A percentile compares a stretch with the other conserved stretches of the same genome.
phyloP scores from a whole-genome alignment of 2,329 filamentous ascomycete genomes.

The Hypoxylon sp. region DNA sequence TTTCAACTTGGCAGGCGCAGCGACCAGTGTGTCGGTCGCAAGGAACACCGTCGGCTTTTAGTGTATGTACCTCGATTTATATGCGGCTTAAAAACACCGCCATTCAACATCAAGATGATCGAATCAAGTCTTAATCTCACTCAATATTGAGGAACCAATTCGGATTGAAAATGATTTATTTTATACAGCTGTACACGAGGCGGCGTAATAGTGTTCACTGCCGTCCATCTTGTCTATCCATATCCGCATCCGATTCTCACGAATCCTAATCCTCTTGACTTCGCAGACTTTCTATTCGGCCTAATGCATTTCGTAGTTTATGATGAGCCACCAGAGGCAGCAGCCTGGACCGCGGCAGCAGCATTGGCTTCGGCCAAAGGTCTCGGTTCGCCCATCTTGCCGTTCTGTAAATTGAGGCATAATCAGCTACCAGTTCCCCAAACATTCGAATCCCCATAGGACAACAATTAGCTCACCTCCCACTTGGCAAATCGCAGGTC shows the following conservation, averaged over 20 bases:
- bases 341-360: conserved; percentile 56
- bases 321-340: conserved; percentile 57
- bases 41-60: not conserved
- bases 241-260: conserved; percentile 38
- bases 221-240: conserved; percentile 42
- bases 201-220: conserved; percentile 25
- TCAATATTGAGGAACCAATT: conserved; percentile 13
- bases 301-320: conserved; percentile 48
- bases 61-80: not conserved
- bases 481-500: conserved; percentile 95
- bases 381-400: conserved; percentile 92
- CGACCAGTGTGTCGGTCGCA: not conserved
- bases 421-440: conserved; percentile 53
- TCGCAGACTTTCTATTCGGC: conserved; percentile 16
- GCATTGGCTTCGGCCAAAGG: conserved; percentile 73
- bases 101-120: conserved; percentile 13
- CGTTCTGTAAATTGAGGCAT: conserved; percentile 75
- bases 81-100: conserved; percentile 1
- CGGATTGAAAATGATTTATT: conserved; percentile 40
- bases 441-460: conserved; percentile 6
- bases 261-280: conserved; percentile 17
- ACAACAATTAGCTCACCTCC: conserved; percentile 77
- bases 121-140: not conserved
- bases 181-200: conserved; percentile 55
- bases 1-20: not conserved